Base-by-base conservation (phyloP, 208 protist genomes). In the Acanthamoeba royreba region DNA sequence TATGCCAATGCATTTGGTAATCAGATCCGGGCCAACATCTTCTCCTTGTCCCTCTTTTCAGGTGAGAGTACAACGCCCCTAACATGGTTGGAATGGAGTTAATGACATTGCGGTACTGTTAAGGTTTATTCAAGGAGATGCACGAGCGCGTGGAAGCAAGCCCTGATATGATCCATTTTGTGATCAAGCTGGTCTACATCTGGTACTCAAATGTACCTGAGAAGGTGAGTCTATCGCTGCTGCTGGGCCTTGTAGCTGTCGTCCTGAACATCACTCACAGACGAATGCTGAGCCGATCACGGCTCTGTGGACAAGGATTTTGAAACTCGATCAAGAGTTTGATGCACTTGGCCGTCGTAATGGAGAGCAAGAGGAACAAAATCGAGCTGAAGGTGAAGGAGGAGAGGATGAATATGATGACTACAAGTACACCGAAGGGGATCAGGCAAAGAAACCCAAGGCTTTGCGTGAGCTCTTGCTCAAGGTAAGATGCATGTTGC, bases 191-290 rank as follows among this genome's bases (percentile, higher is more conserved):
- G 38, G 43, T 52, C 42, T 83, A 83, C 72, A 45, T 83, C 13
- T 83, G 72, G 72, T 83, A 83, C 43, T 25, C 72, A 15, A 83
- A 83, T 31, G 72, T 83, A n/a, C 72, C 72, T 25, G 72, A 83
- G 25, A 83, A 83, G 69, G 69, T 79, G 22, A 58, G n/a, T n/a
- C n/a, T n/a, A n/a, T n/a, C n/a, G n/a, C n/a, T n/a, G n/a, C n/a
- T n/a, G n/a, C n/a, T n/a, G n/a, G n/a, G n/a, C n/a, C n/a, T n/a
- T n/a, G n/a, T n/a, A n/a, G n/a, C n/a, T n/a, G n/a, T n/a, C n/a
- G n/a, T n/a, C n/a, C n/a, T n/a, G 22, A 19, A 2, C 17, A n/a
- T 7, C 4, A 5, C 42, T 46, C 46, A 5, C 69, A 79, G 72
- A 52, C 43, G 17, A 83, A 83, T 17, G 72, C 72, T 45, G 72